Evolutionary conservation across 805 yeast species (phyloP), one percentile per base, ranked within the genome.

Genomic region (Kodamaea sagamina): DNA sequence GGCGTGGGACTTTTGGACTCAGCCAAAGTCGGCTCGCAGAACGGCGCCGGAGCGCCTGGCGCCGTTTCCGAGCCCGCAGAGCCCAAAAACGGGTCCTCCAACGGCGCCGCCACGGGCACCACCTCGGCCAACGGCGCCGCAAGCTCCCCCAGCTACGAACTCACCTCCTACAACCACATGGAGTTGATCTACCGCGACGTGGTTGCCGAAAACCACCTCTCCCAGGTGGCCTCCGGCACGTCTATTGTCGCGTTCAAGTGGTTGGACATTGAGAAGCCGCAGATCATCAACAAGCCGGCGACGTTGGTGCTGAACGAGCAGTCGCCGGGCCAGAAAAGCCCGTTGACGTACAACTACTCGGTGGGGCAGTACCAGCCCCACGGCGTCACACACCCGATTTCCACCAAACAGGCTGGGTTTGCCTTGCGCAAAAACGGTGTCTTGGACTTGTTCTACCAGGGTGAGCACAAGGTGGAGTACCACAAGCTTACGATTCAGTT

Each of bases 221-320:
- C 35, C 36, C 36, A 41, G 9, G 44, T 46, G 8, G 25, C 44
- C 17, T 41, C 50, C 15, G 42, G 57, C 13, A 55, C 54, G 2
- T 53, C 55, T 6, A 50, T 59, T 15, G 69, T 78, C 10, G 79
- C 82, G 0, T 75, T 84, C 58, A 77, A 77, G 51, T 89, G 96
- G 96, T 71, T 89, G 19, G 79, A 78, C 34, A 66, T 78, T n/a
- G 88, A 85, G 39, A 87, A 88, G 50, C 79, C 83, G 1, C 77
- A 79, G 34, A 71, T 82, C 12, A 65, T 78, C 11, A 78, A 75
- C 45, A 68, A 75, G n/a, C 86, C 86, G 0, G 87, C 89, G 0
- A 59, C 67, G 2, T 61, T 69, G 46, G 59, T 54, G 3, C 61
- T 58, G 42, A 26, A 19, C 26, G 36, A 47, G 22, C 13, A 32